Evolutionary conservation across 768 basidiomycete genomes (phyloP), one percentile per base, ranked within the genome.

Genomic region (Rhizopogon sp.): DNA sequence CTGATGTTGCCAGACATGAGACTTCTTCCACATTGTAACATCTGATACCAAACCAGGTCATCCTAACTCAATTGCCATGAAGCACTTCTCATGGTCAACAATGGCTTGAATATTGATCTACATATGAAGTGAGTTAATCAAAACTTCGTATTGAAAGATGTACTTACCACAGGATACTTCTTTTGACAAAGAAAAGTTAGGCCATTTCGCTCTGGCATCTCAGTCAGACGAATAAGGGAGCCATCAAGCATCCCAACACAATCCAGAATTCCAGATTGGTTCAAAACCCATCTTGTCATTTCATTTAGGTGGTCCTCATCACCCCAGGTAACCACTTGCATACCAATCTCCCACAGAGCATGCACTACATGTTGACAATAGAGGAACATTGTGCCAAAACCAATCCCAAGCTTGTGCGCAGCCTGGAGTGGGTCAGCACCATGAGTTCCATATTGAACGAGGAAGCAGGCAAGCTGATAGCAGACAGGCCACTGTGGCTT

Each of bases 161-260:
- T 9, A 60, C 58, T 7, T 40, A 64, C 62, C 16, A 53, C 62
- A 45, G 52, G 56, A 42, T 54, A 59, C 17, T 64, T 62, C 51
- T 68, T 68, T 5, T 55, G 46, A 17, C 60, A 53, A 52, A 56
- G 54, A 49, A 54, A 66, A 3, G 46, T 53, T 10, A 33, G 33
- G 4, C 57, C 60, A 40, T 67, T 53, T 1, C 29, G 17, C 11
- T 42, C 8, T 4, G 63, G 67, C 39, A 51, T 51, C 14, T 62
- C 52, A 9, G 13, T 42, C n/a, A 67, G 55, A 6, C 50, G 39
- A 7, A 69, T 51, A 11, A 62, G 57, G 28, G 58, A 56, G 0
- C 65, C 62, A 57, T 69, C 62, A 3, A 56, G 58, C 49, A 59
- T 59, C 17, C 67, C 63, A 39, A 64, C 43, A 56, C 65, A 66